Base-by-base conservation (phyloP, 345 rosid species). In the Camelina neglecta region DNA sequence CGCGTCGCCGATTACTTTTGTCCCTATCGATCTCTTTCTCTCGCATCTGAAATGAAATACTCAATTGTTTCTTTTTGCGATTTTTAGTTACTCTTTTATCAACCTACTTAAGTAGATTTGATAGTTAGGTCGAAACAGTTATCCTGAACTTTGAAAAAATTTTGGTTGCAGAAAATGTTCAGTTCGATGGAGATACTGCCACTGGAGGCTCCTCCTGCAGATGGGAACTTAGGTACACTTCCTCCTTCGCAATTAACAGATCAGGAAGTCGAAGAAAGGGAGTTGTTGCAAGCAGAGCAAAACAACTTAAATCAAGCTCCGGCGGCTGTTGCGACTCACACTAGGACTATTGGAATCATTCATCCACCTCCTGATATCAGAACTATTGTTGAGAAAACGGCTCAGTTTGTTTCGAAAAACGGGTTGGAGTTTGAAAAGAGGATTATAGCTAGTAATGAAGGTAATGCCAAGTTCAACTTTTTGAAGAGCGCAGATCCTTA, bases 191-290 rank as follows among this genome's bases (percentile, higher is more conserved):
- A 88, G 35, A 92, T 88, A 38, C 83, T 92, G 81, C 86, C 88
- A 18, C 93, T 92, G 29, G 91, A 92, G 35, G 97, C 96, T 50
- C 94, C 97, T 59, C 87, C 96, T 7, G 18, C 81, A 0, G 87
- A 85, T 74, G 96, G 96, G 59, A 69, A 87, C 60, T 82, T 86
- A 24, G 88, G 88, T 35, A 76, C 88, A 7, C 84, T 84, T 73
- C 93, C 94, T 13, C 83, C 82, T 8, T 80, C 91, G 60, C 94
- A 92, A 51, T 60, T 87, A 75, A 69, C 79, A 2, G 94, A 86
- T 50, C 75, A 79, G 51, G 76, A 75, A 60, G 64, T 42, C 47
- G 86, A 81, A 56, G 93, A 86, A 60, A 75, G 12, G 24, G 69
- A 71, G 6, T 58, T 49, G 35, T 58, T 49, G 38, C 81, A 66